Evolutionary conservation across 2,329 filamentous ascomycete species (phyloP).

Genomic region (Botrytis elliptica): DNA sequence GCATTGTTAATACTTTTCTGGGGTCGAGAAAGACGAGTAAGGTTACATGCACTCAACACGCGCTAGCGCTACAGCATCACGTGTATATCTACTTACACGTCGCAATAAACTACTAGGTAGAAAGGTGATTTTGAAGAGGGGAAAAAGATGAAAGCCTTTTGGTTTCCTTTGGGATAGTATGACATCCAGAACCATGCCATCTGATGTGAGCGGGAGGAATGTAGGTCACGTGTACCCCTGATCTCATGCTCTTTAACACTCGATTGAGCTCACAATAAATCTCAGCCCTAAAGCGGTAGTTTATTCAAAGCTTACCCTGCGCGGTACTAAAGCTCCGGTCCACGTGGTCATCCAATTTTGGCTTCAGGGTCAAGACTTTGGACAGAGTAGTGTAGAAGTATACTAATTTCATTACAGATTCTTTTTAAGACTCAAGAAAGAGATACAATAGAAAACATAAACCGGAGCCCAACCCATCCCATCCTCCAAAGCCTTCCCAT

Average conservation of each 20-base stretch:
- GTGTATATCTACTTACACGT: not conserved
- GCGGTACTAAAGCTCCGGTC: not conserved
- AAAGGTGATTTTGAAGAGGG: not conserved
- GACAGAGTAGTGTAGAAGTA: not conserved
- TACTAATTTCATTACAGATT: not conserved
- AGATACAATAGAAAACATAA: not conserved
- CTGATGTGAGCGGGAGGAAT: not conserved
- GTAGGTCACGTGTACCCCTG: too few relatives aligned
- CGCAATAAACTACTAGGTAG: not conserved
- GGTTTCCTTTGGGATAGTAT: not conserved
- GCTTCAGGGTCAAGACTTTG: not conserved
- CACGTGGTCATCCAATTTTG: not conserved
- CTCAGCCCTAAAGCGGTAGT: too few relatives aligned
- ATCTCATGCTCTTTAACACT: not conserved
- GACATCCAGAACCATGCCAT: not conserved
- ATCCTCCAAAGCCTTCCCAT: not conserved
- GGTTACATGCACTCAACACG: not conserved
- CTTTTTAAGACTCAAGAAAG: not conserved
- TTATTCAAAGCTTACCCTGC: too few relatives aligned
- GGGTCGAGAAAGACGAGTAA: too few relatives aligned
- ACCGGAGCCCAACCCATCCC: not conserved
- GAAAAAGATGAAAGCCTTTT: not conserved
- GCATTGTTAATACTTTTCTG: too few relatives aligned
- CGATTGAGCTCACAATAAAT: too few relatives aligned
- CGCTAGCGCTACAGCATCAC: too few relatives aligned